Evolutionary conservation across 2,329 filamentous ascomycete species (phyloP).

Genomic region (Colletotrichum navitas): DNA sequence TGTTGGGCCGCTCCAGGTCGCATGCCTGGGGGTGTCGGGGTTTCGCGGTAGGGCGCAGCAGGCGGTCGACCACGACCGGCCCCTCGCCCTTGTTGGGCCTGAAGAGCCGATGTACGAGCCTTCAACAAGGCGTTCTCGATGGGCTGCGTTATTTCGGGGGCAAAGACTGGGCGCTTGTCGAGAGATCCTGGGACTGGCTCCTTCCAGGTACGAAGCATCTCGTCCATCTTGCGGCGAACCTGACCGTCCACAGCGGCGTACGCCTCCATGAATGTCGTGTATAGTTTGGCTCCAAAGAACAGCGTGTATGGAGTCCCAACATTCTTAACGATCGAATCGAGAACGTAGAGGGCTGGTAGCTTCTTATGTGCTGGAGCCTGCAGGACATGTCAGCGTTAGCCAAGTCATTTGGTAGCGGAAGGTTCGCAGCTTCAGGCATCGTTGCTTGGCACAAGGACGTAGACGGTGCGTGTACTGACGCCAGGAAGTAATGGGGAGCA

Average conservation of each 20-base stretch:
- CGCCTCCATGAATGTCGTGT: conserved; percentile 95
- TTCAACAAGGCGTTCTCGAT: conserved; percentile 97
- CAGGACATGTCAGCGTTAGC: conserved; percentile 53
- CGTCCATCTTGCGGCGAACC: conserved; percentile 92
- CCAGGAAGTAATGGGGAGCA: neutral
- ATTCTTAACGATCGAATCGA: conserved; percentile 99
- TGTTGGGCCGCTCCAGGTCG: conserved; percentile 52
- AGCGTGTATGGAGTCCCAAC: conserved; percentile 97
- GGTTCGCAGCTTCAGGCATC: neutral
- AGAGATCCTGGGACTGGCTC: conserved; percentile 94
- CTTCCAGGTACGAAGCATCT: conserved; percentile 98
- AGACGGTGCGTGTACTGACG: neutral
- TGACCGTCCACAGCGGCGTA: conserved; percentile 88
- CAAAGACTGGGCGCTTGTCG: conserved; percentile 92
- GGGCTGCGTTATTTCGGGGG: conserved; percentile 84
- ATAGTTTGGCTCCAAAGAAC: conserved; percentile 92
- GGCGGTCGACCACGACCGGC: conserved; percentile 34
- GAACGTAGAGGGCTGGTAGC: conserved; percentile 93
- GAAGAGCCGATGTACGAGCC: conserved; percentile 68
- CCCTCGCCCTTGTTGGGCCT: conserved; percentile 63
- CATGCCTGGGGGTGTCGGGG: conserved; percentile 77
- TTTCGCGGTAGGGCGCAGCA: conserved; percentile 74
- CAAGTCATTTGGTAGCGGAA: neutral
- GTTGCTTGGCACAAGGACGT: neutral
- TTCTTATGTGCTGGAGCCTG: conserved; percentile 92